Evolutionary conservation across 306 rosid genomes (phyloP).

Genomic region (Fagus crenata): DNA sequence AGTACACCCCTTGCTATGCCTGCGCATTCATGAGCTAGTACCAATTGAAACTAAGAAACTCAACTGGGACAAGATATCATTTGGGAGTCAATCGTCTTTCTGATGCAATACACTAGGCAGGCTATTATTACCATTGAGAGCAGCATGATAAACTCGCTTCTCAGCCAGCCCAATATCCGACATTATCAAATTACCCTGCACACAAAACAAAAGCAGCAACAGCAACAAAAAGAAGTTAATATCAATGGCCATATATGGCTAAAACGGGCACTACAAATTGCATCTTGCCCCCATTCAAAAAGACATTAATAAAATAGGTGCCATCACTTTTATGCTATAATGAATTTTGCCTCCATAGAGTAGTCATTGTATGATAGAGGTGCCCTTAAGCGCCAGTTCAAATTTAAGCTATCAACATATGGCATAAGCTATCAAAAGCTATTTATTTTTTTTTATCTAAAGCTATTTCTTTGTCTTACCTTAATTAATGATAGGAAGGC

Average conservation of each 20-base stretch:
- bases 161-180: slow-evolving; percentile 91
- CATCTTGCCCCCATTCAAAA: background rate
- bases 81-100: slow-evolving; percentile 92
- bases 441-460: background rate
- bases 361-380: slow-evolving; percentile 11
- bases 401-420: background rate
- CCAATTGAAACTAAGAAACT: slow-evolving; percentile 48
- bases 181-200: slow-evolving; percentile 78
- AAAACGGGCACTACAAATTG: background rate
- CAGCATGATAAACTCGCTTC: slow-evolving; percentile 87
- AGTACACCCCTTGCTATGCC: slow-evolving; percentile 40
- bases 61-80: slow-evolving; percentile 59
- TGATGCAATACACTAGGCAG: slow-evolving; percentile 95
- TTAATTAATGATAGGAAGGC: background rate
- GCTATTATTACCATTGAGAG: slow-evolving; percentile 98
- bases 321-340: slow-evolving; percentile 5
- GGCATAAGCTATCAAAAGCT: background rate
- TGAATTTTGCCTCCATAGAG: slow-evolving; percentile 11
- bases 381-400: slow-evolving; percentile 11
- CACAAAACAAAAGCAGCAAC: slow-evolving; percentile 21
- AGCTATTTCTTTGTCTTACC: background rate
- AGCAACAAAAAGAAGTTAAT: slow-evolving; percentile 23
- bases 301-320: background rate
- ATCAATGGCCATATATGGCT: slow-evolving; percentile 10
- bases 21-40: slow-evolving; percentile 46